Base-by-base conservation (phyloP, 768 basidiomycete species). In the Tylopilus vinaceipallidus region DNA sequence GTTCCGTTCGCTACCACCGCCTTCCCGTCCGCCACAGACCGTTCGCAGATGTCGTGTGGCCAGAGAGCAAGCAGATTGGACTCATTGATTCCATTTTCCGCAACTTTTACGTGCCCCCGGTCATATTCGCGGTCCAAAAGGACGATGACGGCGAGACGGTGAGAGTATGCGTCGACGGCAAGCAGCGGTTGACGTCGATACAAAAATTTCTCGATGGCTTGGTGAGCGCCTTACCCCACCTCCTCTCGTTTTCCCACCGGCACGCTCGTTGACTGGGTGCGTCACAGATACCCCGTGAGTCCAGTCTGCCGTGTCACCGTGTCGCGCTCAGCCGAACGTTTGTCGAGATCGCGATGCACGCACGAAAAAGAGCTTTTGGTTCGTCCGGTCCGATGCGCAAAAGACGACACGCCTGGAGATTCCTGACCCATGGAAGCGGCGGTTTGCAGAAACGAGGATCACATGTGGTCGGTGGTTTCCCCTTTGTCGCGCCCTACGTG, bases 31-130 rank as follows among this genome's bases (percentile, higher is more conserved):
- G 47, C 43, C 42, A 2, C 46, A 20, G 13, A 19, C 42, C 23
- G 19, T 43, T 8, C 43, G 16, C 37, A 91, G 89, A 86, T 48
- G 74, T 91, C 17, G 89, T 91, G 3, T 91, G 90, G 89, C 75
- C 84, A 0, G 77, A 79, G 45, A 63, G 64, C 38, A 90, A 90
- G 57, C 86, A 90, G 57, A 74, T 73, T 53, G 71, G 69, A 37
- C 68, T 82, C 39, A 67, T 82, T 8, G 75, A 80, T 55, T 80
- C 77, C 0, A 69, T 79, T 16, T 77, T 74, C 38, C 70, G 74
- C 47, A 78, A 88, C 71, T 74, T 68, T 70, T 78, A 78, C 54
- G 69, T 80, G 6, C 78, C 79, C 0, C 79, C 76, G 0, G 64
- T 80, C 36, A 73, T 82, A 36, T 80, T 80, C 40, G 71, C 73